phyloP scores from a whole-genome alignment of 2,329 filamentous ascomycete species.

The Scedosporium aurantiacum region DNA sequence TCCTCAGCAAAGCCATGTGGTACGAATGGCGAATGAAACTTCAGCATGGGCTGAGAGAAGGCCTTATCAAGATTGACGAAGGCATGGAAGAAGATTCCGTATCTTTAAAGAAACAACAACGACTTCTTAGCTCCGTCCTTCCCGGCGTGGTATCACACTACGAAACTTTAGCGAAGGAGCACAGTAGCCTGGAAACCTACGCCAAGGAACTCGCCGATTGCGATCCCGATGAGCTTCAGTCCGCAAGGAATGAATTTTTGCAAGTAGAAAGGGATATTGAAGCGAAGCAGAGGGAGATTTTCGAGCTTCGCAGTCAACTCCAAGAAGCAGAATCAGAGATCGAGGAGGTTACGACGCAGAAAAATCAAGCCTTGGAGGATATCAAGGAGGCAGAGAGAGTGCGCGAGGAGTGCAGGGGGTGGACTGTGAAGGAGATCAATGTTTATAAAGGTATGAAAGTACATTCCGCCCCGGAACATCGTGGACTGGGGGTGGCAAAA shows the following conservation, averaged over 20 bases:
- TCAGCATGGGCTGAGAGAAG: slow-evolving; percentile 68
- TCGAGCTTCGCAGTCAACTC: slow-evolving; percentile 54
- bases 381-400: slow-evolving; percentile 76
- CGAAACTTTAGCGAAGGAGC: slow-evolving; percentile 50
- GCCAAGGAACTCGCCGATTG: slow-evolving; percentile 67
- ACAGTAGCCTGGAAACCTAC: slow-evolving; percentile 56
- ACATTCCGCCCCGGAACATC: background rate
- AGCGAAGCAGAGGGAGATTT: slow-evolving; percentile 56
- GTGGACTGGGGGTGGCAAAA: background rate
- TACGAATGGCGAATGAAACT: slow-evolving; percentile 95
- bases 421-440: slow-evolving; percentile 72
- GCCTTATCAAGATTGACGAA: slow-evolving; percentile 61
- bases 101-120: slow-evolving; percentile 55
- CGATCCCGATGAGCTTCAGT: slow-evolving; percentile 67
- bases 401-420: slow-evolving; percentile 79
- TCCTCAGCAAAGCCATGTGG: slow-evolving; percentile 93
- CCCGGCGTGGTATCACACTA: slow-evolving; percentile 53
- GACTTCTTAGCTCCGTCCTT: slow-evolving; percentile 54
- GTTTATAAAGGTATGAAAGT: slow-evolving; percentile 55
- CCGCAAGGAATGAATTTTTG: slow-evolving; percentile 57
- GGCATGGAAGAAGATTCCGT: slow-evolving; percentile 68
- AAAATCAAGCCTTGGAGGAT: slow-evolving; percentile 57
- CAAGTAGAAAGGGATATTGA: slow-evolving; percentile 57
- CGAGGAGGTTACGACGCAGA: slow-evolving; percentile 51
- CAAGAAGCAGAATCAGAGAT: slow-evolving; percentile 56